These are phyloP conservation scores for Trichoderma orchidacearum DNA, from an alignment of 495 filamentous ascomycete genomes.

Conservation along the genomic window DNA sequence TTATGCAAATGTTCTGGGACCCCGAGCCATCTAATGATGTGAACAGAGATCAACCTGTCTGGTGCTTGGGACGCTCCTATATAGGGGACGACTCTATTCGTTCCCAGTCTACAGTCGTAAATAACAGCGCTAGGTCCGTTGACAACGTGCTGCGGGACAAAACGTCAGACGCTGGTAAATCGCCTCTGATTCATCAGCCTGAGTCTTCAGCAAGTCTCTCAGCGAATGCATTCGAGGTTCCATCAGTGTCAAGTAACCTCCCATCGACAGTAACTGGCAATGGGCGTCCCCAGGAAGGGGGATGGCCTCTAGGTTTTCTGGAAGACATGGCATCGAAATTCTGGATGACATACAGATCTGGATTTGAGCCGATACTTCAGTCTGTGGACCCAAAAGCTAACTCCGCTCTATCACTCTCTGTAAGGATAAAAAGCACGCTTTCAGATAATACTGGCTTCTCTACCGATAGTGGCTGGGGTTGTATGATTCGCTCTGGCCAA, in stretches of 20 bases:
- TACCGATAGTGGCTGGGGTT: slow-evolving; percentile 94
- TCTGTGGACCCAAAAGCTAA: slow-evolving; percentile 54
- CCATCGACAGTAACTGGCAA: slow-evolving; percentile 35
- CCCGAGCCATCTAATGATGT: slow-evolving; percentile 80
- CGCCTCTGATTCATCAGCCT: not conserved
- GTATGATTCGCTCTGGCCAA: slow-evolving; percentile 97
- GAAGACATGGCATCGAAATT: slow-evolving; percentile 86
- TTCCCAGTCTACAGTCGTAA: not conserved
- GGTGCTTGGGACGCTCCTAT: slow-evolving; percentile 80
- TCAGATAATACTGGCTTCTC: slow-evolving; percentile 73
- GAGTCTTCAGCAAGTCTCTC: slow-evolving; percentile 4
- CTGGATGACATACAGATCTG: slow-evolving; percentile 94
- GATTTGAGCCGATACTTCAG: slow-evolving; percentile 73
- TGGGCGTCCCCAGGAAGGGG: slow-evolving; percentile 35
- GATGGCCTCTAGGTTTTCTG: slow-evolving; percentile 79
- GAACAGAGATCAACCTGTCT: slow-evolving; percentile 52
- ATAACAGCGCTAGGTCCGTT: not conserved
- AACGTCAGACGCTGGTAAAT: not conserved
- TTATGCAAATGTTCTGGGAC: slow-evolving; percentile 93
- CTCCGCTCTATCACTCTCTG: slow-evolving; percentile 69
- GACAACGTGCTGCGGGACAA: not conserved
- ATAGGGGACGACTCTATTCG: slow-evolving; percentile 22
- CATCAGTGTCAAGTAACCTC: slow-evolving; percentile 34
- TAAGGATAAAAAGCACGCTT: slow-evolving; percentile 70
- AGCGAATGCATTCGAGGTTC: slow-evolving; percentile 21